Base-by-base conservation (phyloP, 768 basidiomycete species). In the Tubosaeta sp. region DNA sequence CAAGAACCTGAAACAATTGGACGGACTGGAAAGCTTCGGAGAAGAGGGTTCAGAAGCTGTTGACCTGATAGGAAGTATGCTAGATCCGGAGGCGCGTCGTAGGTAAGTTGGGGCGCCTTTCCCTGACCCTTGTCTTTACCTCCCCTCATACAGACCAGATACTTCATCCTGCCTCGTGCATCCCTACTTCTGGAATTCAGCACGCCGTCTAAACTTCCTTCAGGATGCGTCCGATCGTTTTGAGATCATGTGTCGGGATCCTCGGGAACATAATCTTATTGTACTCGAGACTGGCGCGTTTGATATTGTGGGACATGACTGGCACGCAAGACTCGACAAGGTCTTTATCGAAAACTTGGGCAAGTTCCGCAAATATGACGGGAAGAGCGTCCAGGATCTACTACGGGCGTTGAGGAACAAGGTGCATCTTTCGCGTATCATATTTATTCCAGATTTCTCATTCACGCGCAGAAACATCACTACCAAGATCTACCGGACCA, bases 171-270 rank as follows among this genome's bases (percentile, higher is more conserved):
- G 88, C 68, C 76, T 98, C 17, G 73, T 88, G 19, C 95, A 98
- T 72, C 97, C 97, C 0, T 95, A 90, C 77, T 99, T 97, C 76
- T 99, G 97, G 97, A 86, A 93, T 50, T 74, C 94, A 0, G 85
- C 79, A 8, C 83, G 88, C 51, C 81, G 95, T 38, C 73, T 99
- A 5, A 84, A 81, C 46, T 99, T 99, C 78, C 75, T 99, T n/a
- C 95, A 95, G 69, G 97, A 98, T 57, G 91, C 94, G 0, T 97
- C 94, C 0, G 95, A 98, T 70, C 83, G 95, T 5, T 99, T 98
- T 68, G 97, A 98, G 70, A 94, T 94, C 66, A 95, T 98, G 92
- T 89, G 86, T 59, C 83, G 92, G 29, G 94, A 95, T 44, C 94
- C 95, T 0, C 85, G 83, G 51, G 91, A 95, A 51, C 76, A 82